Evolutionary conservation across 768 basidiomycete species (phyloP), one percentile per base, ranked within the genome.

Genomic region (Hemileccinum impolitum): DNA sequence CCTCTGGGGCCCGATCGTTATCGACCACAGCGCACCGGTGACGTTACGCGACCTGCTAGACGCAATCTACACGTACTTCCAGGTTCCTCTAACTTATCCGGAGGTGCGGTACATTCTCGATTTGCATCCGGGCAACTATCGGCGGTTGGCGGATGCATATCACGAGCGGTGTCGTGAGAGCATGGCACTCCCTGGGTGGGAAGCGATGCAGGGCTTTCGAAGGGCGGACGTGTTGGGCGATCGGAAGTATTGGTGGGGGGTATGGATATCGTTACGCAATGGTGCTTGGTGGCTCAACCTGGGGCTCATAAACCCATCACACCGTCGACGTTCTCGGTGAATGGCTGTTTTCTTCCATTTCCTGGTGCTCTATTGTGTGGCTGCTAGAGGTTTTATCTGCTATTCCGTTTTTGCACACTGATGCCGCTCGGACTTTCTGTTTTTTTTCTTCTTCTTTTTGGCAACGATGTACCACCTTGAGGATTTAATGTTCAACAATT

Each of bases 221-320:
- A 70, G 82, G 31, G 71, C 76, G 36, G 82, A 84, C 60, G 70
- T 72, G 40, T 54, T 83, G 28, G 80, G 79, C 1, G 68, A 69
- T 34, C 64, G 69, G 45, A 70, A 72, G 47, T 60, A 67, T 43
- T 82, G 75, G 58, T 72, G 74, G 60, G 80, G 79, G 1, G 43
- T 62, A 34, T 68, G 66, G 66, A 51, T 65, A 26, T 54, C 66
- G 28, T 48, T 58, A 4, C 49, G 42, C 6, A 65, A 76, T 39
- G 58, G 70, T 3, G 65, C 67, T 5, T 79, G 76, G 75, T 72
- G 69, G 50, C 57, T 80, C 19, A 72, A 74, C 43, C 61, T 84
- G 50, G 75, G 72, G 28, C 62, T 82, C 13, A 61, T 74, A 40
- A 52, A 60, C 15, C 50, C 54, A 1, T 43, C 49, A 0, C 60